Base-by-base conservation (phyloP, 2,329 filamentous ascomycete species). In the Trichoderma atrobrunneum region DNA sequence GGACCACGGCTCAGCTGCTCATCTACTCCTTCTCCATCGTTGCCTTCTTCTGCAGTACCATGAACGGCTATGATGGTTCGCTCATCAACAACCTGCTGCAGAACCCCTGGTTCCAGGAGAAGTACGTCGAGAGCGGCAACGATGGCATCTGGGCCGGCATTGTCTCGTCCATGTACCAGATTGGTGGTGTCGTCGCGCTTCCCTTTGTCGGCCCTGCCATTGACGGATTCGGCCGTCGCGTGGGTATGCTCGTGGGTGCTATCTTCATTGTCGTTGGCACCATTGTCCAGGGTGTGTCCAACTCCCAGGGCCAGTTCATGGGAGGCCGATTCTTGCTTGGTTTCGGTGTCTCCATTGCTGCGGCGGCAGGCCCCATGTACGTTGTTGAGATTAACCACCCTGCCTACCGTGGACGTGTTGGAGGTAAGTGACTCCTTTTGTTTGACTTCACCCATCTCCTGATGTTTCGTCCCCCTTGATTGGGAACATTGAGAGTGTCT, bases 251-350 rank as follows among this genome's bases (percentile, higher is more conserved):
- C 48, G 78, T 84, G 63, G 85, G 85, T 18, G 79, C 82, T 70
- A 56, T 77, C 7, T 78, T 84, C 75, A 83, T 87, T 72, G 79
- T 87, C 63, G 67, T 86, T 59, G 85, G 85, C n/a, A 85, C 84
- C 32, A 79, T 84, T 70, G 81, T 87, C 64, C 85, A 86, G 72
- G 83, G 80, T n/a, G 81, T 83, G 1, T 80, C 82, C 71, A 76
- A 77, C 68, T 76, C 62, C 70, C 78, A 76, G 72, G 79, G 79
- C 11, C 83, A 85, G 71, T 87, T 86, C 75, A 84, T 87, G 78
- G 85, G 84, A 57, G 88, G 88, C n/a, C 85, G 88, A 32, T 90
- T 91, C 79, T 79, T 91, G 24, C 85, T 91, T 3, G 89, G 89
- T 68, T 90, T 78, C 43, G 78, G 78, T 67, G 84, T 86, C 30